Percentiles rank a stretch among this genome's conserved stretches.
These are phyloP conservation scores for Rhodosorus marinus DNA, from an alignment of 23 red algal genomes.

Conservation along the genomic window DNA sequence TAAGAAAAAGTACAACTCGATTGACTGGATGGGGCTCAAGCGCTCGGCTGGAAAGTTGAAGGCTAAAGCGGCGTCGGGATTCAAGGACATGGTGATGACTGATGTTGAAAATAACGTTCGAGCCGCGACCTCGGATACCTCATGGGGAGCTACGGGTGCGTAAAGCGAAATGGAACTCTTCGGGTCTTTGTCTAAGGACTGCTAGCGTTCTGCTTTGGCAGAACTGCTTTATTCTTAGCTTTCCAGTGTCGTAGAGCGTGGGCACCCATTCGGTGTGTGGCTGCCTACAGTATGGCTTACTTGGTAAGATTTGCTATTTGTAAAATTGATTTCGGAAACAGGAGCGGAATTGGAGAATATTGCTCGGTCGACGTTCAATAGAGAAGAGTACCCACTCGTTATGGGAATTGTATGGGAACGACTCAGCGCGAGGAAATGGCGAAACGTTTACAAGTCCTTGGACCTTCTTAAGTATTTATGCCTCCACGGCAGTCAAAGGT, in stretches of 20 bases:
- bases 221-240: too few species aligned
- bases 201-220: too few species aligned
- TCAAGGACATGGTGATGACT: conserved; percentile 29
- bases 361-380: conserved; percentile 45
- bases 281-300: too few species aligned
- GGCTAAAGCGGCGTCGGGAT: neutral
- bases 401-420: conserved; percentile 83
- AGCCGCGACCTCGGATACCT: conserved; percentile 45
- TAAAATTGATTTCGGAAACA: too few species aligned
- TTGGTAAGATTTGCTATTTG: too few species aligned
- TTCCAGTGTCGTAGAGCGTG: too few species aligned
- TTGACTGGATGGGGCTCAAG: neutral
- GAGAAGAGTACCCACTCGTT: conserved; percentile 69
- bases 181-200: too few species aligned
- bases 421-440: conserved; percentile 49
- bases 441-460: conserved; percentile 75
- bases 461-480: conserved; percentile 53
- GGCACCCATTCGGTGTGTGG: too few species aligned
- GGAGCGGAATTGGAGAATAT: conserved; percentile 58
- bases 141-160: conserved; percentile 56
- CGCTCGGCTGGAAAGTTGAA: neutral
- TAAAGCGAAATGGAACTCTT: too few species aligned
- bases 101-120: conserved; percentile 90
- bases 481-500: conserved; percentile 61
- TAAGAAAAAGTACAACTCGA: too few species aligned